A percentile compares a stretch with the other conserved stretches of the same genome.
These are phyloP conservation scores for Grammothele lineata DNA, from an alignment of 768 basidiomycete genomes.

Conservation along the genomic window DNA sequence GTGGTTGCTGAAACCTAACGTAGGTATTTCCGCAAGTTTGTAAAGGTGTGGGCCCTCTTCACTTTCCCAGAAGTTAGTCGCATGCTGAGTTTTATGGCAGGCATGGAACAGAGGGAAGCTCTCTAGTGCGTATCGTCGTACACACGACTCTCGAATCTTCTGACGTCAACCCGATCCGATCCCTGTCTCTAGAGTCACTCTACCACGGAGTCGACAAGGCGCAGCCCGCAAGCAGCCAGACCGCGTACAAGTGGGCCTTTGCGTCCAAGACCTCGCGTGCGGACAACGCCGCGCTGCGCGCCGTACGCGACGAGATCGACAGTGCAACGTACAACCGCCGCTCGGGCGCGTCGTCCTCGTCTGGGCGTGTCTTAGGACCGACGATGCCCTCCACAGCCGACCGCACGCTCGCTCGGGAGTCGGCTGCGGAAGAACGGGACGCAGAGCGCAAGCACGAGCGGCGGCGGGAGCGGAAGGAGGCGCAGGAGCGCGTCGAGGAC, in stretches of 20 bases:
- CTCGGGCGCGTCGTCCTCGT: conserved; percentile 13
- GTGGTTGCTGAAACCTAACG: conserved; percentile 28
- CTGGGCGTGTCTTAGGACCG: conserved; percentile 57
- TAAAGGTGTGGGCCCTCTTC: conserved; percentile 49
- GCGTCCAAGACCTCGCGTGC: conserved; percentile 59
- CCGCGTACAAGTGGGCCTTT: conserved; percentile 87
- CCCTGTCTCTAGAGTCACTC: conserved; percentile 38
- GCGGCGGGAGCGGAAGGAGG: conserved; percentile 63
- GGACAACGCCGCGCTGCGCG: conserved; percentile 54
- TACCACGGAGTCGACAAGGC: conserved; percentile 61
- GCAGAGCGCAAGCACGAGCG: conserved; percentile 55
- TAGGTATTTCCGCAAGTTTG: conserved; percentile 92
- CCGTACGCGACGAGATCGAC: conserved; percentile 55
- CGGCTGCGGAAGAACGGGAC: conserved; percentile 44
- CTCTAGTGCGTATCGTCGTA: conserved; percentile 40
- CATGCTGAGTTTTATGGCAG: conserved; percentile 27
- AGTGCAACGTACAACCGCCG: conserved; percentile 35
- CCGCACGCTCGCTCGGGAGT: conserved; percentile 65
- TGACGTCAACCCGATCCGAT: background rate
- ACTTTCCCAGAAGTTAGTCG: conserved; percentile 8
- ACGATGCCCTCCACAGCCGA: conserved; percentile 67
- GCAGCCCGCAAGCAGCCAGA: conserved; percentile 60
- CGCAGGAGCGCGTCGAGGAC: conserved; percentile 70
- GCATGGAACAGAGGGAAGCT: conserved; percentile 83
- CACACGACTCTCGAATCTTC: background rate